These are phyloP conservation scores for Pythium coloratum DNA, from an alignment of 352 stramenopile species.

Conservation along the genomic window DNA sequence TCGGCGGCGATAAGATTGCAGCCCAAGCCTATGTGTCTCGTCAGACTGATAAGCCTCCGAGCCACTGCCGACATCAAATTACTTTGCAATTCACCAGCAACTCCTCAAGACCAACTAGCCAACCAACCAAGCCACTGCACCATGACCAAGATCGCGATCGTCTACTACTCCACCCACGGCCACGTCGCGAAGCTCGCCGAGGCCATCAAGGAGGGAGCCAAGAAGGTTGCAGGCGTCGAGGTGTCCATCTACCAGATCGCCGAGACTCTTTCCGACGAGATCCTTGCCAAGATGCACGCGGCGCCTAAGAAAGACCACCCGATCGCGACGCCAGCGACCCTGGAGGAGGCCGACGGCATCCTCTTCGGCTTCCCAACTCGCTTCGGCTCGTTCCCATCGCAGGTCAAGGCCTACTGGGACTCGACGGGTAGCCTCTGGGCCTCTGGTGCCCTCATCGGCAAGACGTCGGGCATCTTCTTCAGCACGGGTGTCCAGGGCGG, in stretches of 20 bases:
- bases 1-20: too few relatives aligned
- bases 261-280: slow-evolving; percentile 72
- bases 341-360: slow-evolving; percentile 70
- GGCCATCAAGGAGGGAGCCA: slow-evolving; percentile 58
- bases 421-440: slow-evolving; percentile 83
- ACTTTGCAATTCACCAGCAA: slow-evolving; percentile 28
- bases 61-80: background rate
- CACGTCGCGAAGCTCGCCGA: slow-evolving; percentile 67
- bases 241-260: slow-evolving; percentile 63
- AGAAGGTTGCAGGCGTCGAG: slow-evolving; percentile 48
- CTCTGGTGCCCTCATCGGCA: slow-evolving; percentile 79
- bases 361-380: slow-evolving; percentile 86
- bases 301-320: slow-evolving; percentile 61
- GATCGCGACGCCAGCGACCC: slow-evolving; percentile 49
- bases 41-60: too few relatives aligned
- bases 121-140: slow-evolving; percentile 2
- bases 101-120: slow-evolving; percentile 4
- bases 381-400: slow-evolving; percentile 78
- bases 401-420: slow-evolving; percentile 92
- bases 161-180: slow-evolving; percentile 83
- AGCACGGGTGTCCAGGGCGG: slow-evolving; percentile 74
- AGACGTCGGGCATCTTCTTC: slow-evolving; percentile 89
- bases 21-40: too few relatives aligned
- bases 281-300: slow-evolving; percentile 70
- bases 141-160: slow-evolving; percentile 66